Conservation (phyloP, 768 basidiomycete genomes). For the Lentinula lateritia region DNA sequence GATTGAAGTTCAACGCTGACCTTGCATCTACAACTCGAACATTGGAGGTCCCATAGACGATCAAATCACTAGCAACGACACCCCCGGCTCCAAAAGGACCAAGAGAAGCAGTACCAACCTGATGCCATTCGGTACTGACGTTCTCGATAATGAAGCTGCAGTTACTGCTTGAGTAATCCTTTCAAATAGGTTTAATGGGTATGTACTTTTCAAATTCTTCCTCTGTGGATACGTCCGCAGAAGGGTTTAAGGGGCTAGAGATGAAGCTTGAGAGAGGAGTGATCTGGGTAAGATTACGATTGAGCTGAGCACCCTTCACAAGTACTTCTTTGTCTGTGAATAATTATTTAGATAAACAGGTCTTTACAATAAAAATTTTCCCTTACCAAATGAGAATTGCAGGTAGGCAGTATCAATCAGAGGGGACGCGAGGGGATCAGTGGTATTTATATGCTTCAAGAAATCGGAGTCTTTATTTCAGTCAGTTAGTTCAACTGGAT, state of each 20-base stretch:
- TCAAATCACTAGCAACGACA: conserved; percentile 41
- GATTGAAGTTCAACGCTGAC: not conserved
- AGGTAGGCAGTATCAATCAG: conserved; percentile 1
- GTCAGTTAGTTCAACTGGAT: not conserved
- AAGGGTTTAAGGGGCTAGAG: not conserved
- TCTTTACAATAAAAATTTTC: too few species aligned
- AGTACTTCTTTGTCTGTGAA: not conserved
- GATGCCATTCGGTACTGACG: conserved; percentile 28
- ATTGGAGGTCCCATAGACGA: conserved; percentile 41
- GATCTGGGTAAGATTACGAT: not conserved
- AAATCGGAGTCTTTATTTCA: not conserved
- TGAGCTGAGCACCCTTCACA: not conserved
- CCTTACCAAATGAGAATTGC: conserved; percentile 1
- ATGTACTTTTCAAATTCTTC: not conserved
- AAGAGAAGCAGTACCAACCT: conserved; percentile 41
- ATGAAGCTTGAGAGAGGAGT: conserved; percentile 1
- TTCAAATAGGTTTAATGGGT: not conserved
- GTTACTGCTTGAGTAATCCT: not conserved
- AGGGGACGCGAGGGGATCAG: not conserved
- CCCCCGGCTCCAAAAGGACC: conserved; percentile 32
- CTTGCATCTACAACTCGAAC: conserved; percentile 50
- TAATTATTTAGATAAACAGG: not conserved
- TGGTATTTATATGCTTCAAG: conserved; percentile 2
- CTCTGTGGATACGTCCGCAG: not conserved
- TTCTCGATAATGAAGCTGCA: not conserved